These are phyloP conservation scores for Circinella minor DNA, from an alignment of 371 early-diverging fungal species.

Conservation along the genomic window DNA sequence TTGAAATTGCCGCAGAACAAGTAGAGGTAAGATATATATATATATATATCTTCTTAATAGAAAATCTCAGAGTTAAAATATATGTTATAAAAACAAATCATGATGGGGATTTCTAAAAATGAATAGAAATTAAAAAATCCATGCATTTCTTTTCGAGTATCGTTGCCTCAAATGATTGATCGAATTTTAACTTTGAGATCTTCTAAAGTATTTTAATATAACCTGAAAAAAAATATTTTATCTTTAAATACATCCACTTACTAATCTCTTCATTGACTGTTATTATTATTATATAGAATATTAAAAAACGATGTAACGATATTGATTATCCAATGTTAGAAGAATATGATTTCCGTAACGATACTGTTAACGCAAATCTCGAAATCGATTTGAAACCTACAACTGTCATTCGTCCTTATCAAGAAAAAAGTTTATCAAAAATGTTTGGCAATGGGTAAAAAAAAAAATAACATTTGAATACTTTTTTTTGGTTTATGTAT, in stretches of 20 bases:
- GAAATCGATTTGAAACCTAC: constrained; percentile 98
- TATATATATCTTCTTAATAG: no score
- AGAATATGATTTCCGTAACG: constrained; percentile 99
- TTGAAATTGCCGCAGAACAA: constrained; percentile 82
- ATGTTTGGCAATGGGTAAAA: constrained; percentile 97
- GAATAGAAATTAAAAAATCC: no score
- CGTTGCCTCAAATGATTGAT: no score
- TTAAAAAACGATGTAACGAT: constrained; percentile 94
- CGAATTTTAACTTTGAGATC: no score
- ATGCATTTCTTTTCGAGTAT: no score
- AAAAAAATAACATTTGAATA: not conserved
- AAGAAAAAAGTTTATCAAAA: constrained; percentile 98
- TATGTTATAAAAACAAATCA: no score
- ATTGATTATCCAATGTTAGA: constrained; percentile 98
- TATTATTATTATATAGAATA: constrained; percentile 42
- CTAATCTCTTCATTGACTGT: no score
- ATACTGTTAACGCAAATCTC: constrained; percentile 83
- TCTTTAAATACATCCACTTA: no score
- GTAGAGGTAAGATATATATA: constrained; percentile 67
- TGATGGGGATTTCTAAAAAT: no score
- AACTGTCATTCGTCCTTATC: constrained; percentile 96
- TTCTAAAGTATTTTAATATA: no score
- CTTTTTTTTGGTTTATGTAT: not conserved
- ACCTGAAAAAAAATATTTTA: no score
- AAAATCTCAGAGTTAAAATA: no score